Evolutionary conservation across 768 basidiomycete species (phyloP).

Genomic region (Rhizopogon vesiculosus): DNA sequence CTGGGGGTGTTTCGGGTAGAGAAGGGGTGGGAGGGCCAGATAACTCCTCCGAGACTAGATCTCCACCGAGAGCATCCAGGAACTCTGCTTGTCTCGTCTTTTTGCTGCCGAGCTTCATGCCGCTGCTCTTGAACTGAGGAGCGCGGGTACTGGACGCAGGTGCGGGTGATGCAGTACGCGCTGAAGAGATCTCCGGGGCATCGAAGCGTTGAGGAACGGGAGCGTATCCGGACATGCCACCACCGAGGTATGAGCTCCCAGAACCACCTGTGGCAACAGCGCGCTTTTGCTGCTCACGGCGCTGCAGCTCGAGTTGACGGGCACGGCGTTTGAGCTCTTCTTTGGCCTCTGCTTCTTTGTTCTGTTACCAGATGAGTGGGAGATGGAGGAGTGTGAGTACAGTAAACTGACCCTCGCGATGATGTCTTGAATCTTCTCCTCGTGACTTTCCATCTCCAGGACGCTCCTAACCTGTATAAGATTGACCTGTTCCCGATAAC

Average conservation of each 20-base stretch:
- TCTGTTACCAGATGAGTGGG: conserved; percentile 38
- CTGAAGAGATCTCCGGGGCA: conserved; percentile 46
- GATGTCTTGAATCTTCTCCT: conserved; percentile 96
- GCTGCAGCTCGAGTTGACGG: conserved; percentile 97
- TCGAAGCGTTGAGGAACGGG: conserved; percentile 68
- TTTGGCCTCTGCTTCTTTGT: conserved; percentile 99
- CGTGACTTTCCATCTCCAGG: conserved; percentile 88
- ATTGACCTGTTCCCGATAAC: conserved; percentile 77
- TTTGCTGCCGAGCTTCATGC: conserved; percentile 96
- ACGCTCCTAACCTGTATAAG: conserved; percentile 75
- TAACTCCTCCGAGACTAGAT: conserved; percentile 51
- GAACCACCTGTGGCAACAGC: conserved; percentile 45
- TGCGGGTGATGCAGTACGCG: conserved; percentile 36
- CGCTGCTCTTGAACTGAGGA: conserved; percentile 87
- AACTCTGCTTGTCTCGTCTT: conserved; percentile 88
- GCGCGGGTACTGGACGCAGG: conserved; percentile 49
- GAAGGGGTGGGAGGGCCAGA: conserved; percentile 48
- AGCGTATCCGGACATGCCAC: conserved; percentile 66
- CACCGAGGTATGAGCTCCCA: conserved; percentile 57
- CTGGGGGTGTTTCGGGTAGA: conserved; percentile 39
- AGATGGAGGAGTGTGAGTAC: neutral
- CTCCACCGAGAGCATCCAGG: conserved; percentile 82
- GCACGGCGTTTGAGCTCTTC: conserved; percentile 98
- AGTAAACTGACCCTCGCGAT: conserved; percentile 73
- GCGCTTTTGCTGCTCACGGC: conserved; percentile 87